phyloP scores from a whole-genome alignment of 495 filamentous ascomycete species.

The Annulohypoxylon nitens region DNA sequence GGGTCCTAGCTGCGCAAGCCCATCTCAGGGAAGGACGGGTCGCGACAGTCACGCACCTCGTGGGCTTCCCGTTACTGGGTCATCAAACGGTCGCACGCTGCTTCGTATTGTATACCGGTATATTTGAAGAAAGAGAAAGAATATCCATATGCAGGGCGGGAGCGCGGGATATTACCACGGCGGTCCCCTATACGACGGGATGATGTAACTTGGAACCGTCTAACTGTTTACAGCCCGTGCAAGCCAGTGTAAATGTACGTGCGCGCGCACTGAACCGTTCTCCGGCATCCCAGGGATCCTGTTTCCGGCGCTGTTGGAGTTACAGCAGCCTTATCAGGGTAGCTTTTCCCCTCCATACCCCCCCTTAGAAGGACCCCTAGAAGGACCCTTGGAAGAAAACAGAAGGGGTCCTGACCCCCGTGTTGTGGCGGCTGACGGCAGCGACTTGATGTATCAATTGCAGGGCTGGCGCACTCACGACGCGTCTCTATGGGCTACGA shows the following conservation, averaged over 20 bases:
- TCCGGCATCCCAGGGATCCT: constrained; percentile 29
- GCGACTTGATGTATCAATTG: constrained; percentile 27
- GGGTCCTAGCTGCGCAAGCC: constrained; percentile 9
- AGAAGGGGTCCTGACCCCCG: constrained; percentile 34
- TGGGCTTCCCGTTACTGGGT: constrained; percentile 42
- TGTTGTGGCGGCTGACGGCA: constrained; percentile 47
- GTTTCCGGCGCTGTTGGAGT: constrained; percentile 39
- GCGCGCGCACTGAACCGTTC: constrained; percentile 42
- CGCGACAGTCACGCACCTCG: constrained; percentile 40
- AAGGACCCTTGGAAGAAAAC: constrained; percentile 4
- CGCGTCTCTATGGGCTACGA: constrained; percentile 43
- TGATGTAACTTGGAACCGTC: constrained; percentile 36
- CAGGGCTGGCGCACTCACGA: constrained; percentile 40
- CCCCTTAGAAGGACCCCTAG: background rate
- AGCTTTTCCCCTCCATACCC: constrained; percentile 27
- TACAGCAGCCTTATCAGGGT: constrained; percentile 42
- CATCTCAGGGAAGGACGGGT: constrained; percentile 15
- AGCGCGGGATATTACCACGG: constrained; percentile 46
- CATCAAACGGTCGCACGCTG: constrained; percentile 30
- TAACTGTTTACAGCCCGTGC: constrained; percentile 9
- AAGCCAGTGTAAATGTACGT: constrained; percentile 29
- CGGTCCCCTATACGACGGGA: constrained; percentile 38
- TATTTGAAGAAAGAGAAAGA: background rate
- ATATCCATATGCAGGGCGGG: constrained; percentile 40
- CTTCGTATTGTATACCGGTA: constrained; percentile 30